Evolutionary conservation across 2,329 filamentous ascomycete species (phyloP), one percentile per base, ranked within the genome.

Genomic region (Phialophora macrospora): DNA sequence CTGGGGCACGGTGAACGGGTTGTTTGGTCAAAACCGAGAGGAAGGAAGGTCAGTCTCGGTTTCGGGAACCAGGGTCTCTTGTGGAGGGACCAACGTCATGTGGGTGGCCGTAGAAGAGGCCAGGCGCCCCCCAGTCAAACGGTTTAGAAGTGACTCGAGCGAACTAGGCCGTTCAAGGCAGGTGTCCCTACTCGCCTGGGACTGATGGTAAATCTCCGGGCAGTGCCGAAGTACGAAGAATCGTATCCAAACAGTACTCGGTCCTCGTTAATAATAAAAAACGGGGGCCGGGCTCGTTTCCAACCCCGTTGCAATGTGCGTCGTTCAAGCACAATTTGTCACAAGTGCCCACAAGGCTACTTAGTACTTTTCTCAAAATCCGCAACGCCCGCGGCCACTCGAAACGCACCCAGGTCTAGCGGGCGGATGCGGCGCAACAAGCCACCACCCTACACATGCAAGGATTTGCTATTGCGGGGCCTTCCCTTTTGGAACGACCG

Each of bases 261-360:
- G n/a, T n/a, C n/a, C n/a, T n/a, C n/a, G n/a, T n/a, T n/a, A n/a
- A n/a, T n/a, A n/a, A n/a, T n/a, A n/a, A 24, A 24, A 24, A 24
- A 24, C 24, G 24, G 24, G 24, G 24, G 24, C 24, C 24, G 24
- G 24, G 24, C n/a, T n/a, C 24, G 24, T 24, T 24, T 24, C 24
- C 24, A 24, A 24, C 24, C 3, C 24, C 24, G 24, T 12, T 34
- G 32, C 32, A 34, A 34, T 4, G 12, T 49, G 20, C 22, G n/a
- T 46, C 51, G 55, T 34, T 62, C 34, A 66, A 66, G 64, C 64
- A 62, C 22, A 54, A 62, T 66, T 66, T 66, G 64, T 66, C 64
- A 66, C 34, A 28, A 24, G 24, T 3, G 24, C 24, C 24, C 24
- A 3, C 24, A 24, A 24, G 24, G 24, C 24, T 24, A 24, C 24